phyloP scores from a whole-genome alignment of 192 early-diverging fungal genomes.

The Podila verticillata region DNA sequence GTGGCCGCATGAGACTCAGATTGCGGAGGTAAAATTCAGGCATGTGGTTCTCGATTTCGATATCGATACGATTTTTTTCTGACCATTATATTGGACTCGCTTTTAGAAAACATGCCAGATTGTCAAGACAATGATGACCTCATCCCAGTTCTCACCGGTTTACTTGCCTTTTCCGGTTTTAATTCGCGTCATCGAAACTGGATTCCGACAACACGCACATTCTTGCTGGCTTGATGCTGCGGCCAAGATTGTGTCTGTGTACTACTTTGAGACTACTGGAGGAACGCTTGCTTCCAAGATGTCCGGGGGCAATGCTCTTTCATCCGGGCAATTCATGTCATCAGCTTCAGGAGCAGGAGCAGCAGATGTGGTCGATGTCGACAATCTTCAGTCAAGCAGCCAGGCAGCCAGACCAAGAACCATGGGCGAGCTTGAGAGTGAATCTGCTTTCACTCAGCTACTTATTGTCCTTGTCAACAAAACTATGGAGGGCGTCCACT shows the following conservation, averaged over 20 bases:
- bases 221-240: conserved; percentile 63
- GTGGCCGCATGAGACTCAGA: conserved; percentile 57
- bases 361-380: conserved; percentile 11
- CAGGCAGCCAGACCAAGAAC: conserved; percentile 8
- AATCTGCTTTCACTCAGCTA: conserved; percentile 38
- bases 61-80: background rate
- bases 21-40: conserved; percentile 47
- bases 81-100: background rate
- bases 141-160: conserved; percentile 46
- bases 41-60: background rate
- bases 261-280: conserved; percentile 51
- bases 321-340: background rate
- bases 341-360: background rate
- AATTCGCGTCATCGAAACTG: conserved; percentile 45
- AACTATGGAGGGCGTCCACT: conserved; percentile 56
- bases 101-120: conserved; percentile 55
- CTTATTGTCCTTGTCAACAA: conserved; percentile 29
- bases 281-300: conserved; percentile 49
- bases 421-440: conserved; percentile 19
- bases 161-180: conserved; percentile 54
- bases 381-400: background rate
- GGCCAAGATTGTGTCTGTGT: conserved; percentile 57
- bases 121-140: conserved; percentile 58
- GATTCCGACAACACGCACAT: conserved; percentile 44
- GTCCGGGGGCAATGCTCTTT: conserved; percentile 5